Evolutionary conservation across 352 stramenopile genomes (phyloP).

Genomic region (Globisporangium paroecandrum): DNA sequence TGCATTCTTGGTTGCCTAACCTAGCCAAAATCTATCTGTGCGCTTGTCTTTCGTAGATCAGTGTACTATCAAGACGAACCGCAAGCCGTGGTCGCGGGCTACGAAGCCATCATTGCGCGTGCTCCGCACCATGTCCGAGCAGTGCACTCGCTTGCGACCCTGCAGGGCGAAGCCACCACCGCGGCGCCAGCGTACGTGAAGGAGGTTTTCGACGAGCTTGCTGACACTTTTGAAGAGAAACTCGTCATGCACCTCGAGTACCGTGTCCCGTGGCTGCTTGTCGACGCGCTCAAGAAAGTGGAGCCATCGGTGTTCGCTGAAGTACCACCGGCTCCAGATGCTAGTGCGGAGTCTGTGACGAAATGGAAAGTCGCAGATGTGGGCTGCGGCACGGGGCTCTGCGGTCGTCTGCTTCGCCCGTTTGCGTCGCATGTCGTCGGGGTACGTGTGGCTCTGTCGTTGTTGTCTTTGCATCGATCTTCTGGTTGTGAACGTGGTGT

Average conservation of each 20-base stretch:
- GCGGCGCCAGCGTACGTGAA: constrained; percentile 64
- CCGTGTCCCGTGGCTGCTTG: constrained; percentile 73
- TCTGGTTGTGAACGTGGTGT: not conserved
- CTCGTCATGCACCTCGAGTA: constrained; percentile 78
- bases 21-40: too few species aligned
- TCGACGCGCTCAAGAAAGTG: constrained; percentile 51
- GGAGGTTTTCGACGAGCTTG: constrained; percentile 76
- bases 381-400: constrained; percentile 77
- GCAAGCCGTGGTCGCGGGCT: constrained; percentile 43
- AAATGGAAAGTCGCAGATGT: constrained; percentile 54
- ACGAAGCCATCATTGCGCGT: constrained; percentile 36
- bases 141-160: constrained; percentile 60
- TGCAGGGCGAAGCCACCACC: constrained; percentile 44
- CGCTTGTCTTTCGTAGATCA: constrained; percentile 27
- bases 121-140: constrained; percentile 49
- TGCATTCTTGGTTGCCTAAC: not conserved
- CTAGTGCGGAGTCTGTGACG: not conserved
- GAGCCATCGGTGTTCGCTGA: constrained; percentile 27
- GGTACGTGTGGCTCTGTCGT: constrained; percentile 22
- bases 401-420: constrained; percentile 57
- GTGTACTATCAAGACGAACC: constrained; percentile 65
- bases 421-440: constrained; percentile 55
- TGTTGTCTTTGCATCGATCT: not conserved
- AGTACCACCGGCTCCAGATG: not conserved
- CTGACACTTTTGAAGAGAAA: constrained; percentile 80